Evolutionary conservation across 2,329 filamentous ascomycete species (phyloP), one percentile per base, ranked within the genome.

Genomic region (Aspergillus sp.): DNA sequence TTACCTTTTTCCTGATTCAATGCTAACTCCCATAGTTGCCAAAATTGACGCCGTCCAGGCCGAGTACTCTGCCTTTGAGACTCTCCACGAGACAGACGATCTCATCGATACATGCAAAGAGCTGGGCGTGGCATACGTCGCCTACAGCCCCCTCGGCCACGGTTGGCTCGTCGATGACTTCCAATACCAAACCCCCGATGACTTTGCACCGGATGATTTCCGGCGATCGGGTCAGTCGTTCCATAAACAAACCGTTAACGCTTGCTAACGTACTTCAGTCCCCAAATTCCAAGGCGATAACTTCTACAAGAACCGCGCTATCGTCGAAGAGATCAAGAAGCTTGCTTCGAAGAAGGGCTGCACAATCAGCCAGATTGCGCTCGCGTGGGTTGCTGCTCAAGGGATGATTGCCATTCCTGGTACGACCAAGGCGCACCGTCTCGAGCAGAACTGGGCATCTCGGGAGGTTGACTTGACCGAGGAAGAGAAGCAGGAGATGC

Each of bases 81-180:
- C 66, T 0, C 5, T 70, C 0, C 68, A 71, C 35, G 68, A 71
- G 46, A 61, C 62, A 42, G 51, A 67, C 31, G 64, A 61, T 1
- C 51, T 74, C 2, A 69, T 74, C n/a, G 61, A 71, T 0, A 64
- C 70, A 0, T 62, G 62, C 1, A 65, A 58, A 28, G 70, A 74
- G 31, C 51, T 73, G 1, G 64, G 57, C 1, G 51, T 74, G 0
- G 66, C 71, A 0, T 73, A 65, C 34, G 67, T 74, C 1, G 72
- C 72, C 0, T 74, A 71, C 40, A 72, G 71, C 27, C 72, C 72
- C 0, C 55, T 74, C 0, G 72, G 71, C 1, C 69, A 74, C 29
- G 72, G 72, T 9, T 73, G 70, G 68, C 64, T 75, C 0, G 70
- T 72, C 0, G 70, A 74, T 38, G 52, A 70, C 47, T 73, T 73